phyloP scores from a whole-genome alignment of 1,284 basidiomycete genomes.

The Trichosporon coremiiforme region DNA sequence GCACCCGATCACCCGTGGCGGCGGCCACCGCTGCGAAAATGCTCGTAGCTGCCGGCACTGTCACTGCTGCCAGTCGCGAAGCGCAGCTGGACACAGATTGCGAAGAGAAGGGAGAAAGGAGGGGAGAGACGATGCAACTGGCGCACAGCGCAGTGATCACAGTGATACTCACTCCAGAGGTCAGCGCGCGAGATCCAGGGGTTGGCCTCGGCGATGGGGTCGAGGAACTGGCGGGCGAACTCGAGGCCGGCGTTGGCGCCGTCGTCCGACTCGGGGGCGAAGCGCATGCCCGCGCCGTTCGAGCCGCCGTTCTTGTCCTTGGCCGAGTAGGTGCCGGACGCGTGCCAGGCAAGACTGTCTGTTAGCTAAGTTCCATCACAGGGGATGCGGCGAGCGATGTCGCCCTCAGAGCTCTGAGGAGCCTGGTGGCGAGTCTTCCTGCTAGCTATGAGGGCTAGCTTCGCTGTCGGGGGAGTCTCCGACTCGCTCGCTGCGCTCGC shows the following conservation, averaged over 20 bases:
- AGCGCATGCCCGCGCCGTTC: slow-evolving; percentile 57
- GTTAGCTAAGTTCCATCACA: slow-evolving; percentile 10
- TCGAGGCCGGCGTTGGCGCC: slow-evolving; percentile 59
- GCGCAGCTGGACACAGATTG: not conserved
- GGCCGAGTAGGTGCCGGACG: slow-evolving; percentile 57
- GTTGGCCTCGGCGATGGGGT: slow-evolving; percentile 60
- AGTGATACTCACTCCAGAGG: slow-evolving; percentile 52
- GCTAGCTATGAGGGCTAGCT: too few relatives aligned
- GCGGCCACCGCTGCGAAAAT: not conserved
- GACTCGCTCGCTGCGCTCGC: slow-evolving; percentile 4
- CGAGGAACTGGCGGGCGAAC: slow-evolving; percentile 60
- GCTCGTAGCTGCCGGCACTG: too few relatives aligned
- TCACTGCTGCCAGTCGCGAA: not conserved
- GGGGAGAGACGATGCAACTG: not conserved
- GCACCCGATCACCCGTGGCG: not conserved
- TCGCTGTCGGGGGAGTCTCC: too few relatives aligned
- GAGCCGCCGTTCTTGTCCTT: slow-evolving; percentile 60
- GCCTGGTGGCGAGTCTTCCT: not conserved
- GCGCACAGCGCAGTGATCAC: too few relatives aligned
- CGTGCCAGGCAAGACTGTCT: slow-evolving; percentile 61
- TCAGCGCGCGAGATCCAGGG: slow-evolving; percentile 61
- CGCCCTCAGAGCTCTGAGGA: too few relatives aligned
- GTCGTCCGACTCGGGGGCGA: slow-evolving; percentile 57
- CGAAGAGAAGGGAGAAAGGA: not conserved
- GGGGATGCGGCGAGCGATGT: not conserved